Base-by-base conservation (phyloP, 768 basidiomycete species). In the Mrakia gelida region DNA sequence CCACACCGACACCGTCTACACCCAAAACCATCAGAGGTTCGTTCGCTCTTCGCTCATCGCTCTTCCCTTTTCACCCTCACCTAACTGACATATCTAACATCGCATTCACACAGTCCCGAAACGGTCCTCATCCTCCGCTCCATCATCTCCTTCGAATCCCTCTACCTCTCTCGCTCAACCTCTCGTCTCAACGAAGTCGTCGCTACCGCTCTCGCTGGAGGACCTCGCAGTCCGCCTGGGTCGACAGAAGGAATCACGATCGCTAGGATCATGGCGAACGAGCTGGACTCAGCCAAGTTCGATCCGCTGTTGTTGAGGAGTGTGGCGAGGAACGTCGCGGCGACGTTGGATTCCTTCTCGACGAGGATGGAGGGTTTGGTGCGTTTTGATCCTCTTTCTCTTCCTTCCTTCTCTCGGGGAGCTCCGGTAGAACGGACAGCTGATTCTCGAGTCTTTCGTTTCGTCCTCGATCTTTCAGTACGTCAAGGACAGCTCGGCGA, bases 1-100 rank as follows among this genome's bases (percentile, higher is more conserved):
- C 16, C 93, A 98, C 82, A 97, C 97, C 1, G 96, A 98, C 82
- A 98, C 97, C 0, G 86, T 92, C 9, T 98, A 98, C 83, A 91
- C 89, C 0, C 89, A 91, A 73, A 87, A 89, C 0, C 88, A 92
- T 71, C 97, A 99, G 85, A 94, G 93, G 94, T 92, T 74, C 80
- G 84, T 79, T 43, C 73, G 52, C 74, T 59, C 63, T n/a, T 28
- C 23, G 52, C 9, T 28, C 59, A 6, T 15, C 34, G 73, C 54
- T 74, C 62, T 71, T 18, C 23, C 9, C 41, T n/a, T 41, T 30
- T 38, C 32, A 52, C 71, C 62, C 71, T 59, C 15, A 0, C 28
- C 79, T 59, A 16, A 59, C 7, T 38, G 23, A 79, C 77, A 13
- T 15, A 74, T 52, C 52, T n/a, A 97, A 94, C 81, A 92, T 95